Base-by-base conservation (phyloP, 768 basidiomycete species). In the Dacryopinax primogenitus region DNA sequence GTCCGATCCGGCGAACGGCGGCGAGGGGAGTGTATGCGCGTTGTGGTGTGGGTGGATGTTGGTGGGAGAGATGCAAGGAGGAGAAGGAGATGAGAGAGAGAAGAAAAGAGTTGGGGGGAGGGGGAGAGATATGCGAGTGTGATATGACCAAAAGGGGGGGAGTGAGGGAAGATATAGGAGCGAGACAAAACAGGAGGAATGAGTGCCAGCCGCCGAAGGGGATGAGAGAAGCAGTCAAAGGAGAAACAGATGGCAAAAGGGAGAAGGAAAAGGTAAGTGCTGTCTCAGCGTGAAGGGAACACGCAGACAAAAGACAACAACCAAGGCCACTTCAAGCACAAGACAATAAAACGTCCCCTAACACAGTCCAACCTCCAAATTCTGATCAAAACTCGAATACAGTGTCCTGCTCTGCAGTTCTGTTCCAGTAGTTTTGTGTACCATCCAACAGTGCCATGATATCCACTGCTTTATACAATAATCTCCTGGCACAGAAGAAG, bases 1-100 rank as follows among this genome's bases (percentile, higher is more conserved):
- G 51, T 58, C 51, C 51, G 51, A 58, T 58, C 51, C 51, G 51
- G 51, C 51, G 51, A 58, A 58, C 51, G 51, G 51, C 51, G 51
- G 30, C 23, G 51, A 58, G 51, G 51, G 11, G 51, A 21, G 18
- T 58, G 51, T 58, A 58, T 58, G 51, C 51, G 30, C n/a, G n/a
- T n/a, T n/a, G 51, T 58, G 51, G 51, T 9, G 26, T 23, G 26
- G 51, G 51, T 58, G 51, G 51, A 28, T 58, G 51, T 26, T 58
- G 51, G 51, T 58, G 51, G 26, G 7, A 47, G 51, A 58, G 51
- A 58, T 23, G 30, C 9, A 30, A 18, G 51, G 21, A 4, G 18
- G 30, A 15, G 51, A 30, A 32, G 11, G 51, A 30, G 12, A 58
- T 58, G 51, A 11, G 51, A 58, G 18, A 15, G 51, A 18, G 26